These are phyloP conservation scores for Claviceps cyperi DNA, from an alignment of 2,329 filamentous ascomycete species.

Conservation along the genomic window DNA sequence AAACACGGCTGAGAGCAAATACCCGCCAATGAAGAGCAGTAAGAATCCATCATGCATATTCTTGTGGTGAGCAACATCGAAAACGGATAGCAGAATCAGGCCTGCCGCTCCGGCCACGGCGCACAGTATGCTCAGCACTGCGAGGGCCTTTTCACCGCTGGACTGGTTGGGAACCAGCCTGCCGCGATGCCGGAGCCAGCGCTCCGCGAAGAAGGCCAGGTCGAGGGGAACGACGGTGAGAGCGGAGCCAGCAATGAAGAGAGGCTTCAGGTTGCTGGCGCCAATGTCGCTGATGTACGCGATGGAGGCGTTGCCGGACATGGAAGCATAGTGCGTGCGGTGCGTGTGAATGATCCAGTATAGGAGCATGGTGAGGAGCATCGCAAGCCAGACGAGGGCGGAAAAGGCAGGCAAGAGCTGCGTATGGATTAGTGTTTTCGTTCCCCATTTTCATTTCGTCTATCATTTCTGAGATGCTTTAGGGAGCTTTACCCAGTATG, in stretches of 20 bases:
- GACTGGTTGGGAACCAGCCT: conserved; percentile 62
- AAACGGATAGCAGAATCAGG: conserved; percentile 70
- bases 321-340: conserved; percentile 43
- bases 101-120: conserved; percentile 65
- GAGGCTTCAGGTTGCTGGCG: conserved; percentile 49
- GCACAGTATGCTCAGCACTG: conserved; percentile 45
- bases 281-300: conserved; percentile 61
- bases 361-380: conserved; percentile 55
- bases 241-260: conserved; percentile 60
- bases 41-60: conserved; percentile 63
- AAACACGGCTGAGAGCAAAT: conserved; percentile 72
- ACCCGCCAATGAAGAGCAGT: conserved; percentile 70
- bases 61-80: conserved; percentile 61
- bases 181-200: conserved; percentile 71
- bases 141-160: conserved; percentile 46
- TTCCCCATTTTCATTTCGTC: neutral
- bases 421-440: neutral
- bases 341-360: conserved; percentile 48
- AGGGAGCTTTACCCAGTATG: conserved; percentile 24
- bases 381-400: conserved; percentile 49
- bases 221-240: conserved; percentile 70
- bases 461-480: neutral
- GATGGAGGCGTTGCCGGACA: conserved; percentile 43
- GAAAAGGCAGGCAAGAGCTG: conserved; percentile 57
- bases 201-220: conserved; percentile 64